Percentiles rank a stretch among this genome's conserved stretches.
Conservation (phyloP, 1,139 yeast genomes). For the Kodamaea ohmeri region DNA sequence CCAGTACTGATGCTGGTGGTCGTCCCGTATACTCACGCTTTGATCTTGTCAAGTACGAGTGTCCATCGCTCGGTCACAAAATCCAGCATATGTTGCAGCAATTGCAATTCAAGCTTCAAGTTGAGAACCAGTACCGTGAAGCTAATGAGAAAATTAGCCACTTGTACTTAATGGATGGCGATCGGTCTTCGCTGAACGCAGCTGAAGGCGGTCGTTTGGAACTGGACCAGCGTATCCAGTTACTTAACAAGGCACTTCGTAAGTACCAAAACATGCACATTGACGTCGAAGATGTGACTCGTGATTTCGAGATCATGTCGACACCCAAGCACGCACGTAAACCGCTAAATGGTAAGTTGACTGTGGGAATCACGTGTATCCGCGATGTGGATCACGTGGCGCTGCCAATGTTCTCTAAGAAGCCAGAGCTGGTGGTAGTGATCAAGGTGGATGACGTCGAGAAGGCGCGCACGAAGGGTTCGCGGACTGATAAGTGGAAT, state of each 20-base stretch:
- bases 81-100: constrained; percentile 95
- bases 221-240: constrained; percentile 79
- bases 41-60: constrained; percentile 86
- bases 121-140: constrained; percentile 87
- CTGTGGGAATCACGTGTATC: constrained; percentile 67
- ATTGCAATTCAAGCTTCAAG: constrained; percentile 86
- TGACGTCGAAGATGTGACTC: constrained; percentile 55
- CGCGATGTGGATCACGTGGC: constrained; percentile 93
- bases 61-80: constrained; percentile 93
- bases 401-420: constrained; percentile 69
- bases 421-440: constrained; percentile 76
- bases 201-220: constrained; percentile 88
- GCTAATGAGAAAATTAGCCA: constrained; percentile 89
- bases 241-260: constrained; percentile 78
- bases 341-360: constrained; percentile 78
- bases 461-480: constrained; percentile 68
- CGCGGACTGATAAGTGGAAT: constrained; percentile 79
- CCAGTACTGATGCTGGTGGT: constrained; percentile 5
- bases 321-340: constrained; percentile 73
- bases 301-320: constrained; percentile 62
- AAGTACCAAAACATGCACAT: constrained; percentile 89
- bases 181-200: constrained; percentile 76
- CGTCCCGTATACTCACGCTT: constrained; percentile 59
- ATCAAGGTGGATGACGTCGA: constrained; percentile 86
- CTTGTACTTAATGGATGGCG: constrained; percentile 88